These are phyloP conservation scores for Wickerhamiella vanderwaltii DNA, from an alignment of 805 yeast genomes.

Conservation along the genomic window DNA sequence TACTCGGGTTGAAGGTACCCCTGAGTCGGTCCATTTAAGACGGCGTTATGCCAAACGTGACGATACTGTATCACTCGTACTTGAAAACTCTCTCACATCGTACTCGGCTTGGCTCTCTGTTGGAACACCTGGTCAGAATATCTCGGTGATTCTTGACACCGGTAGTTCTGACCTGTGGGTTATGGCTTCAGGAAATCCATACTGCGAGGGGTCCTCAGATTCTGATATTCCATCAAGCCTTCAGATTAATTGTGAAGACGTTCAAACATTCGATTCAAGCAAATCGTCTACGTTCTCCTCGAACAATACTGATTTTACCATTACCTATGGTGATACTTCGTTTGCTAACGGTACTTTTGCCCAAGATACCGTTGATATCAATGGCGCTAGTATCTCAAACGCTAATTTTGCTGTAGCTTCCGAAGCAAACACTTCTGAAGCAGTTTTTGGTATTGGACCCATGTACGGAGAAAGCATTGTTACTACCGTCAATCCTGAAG, in stretches of 20 bases:
- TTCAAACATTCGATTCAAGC: constrained; percentile 3
- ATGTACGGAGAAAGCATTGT: constrained; percentile 26
- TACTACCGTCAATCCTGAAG: constrained; percentile 20
- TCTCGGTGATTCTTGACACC: constrained; percentile 53
- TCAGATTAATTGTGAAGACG: constrained; percentile 10
- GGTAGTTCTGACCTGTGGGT: constrained; percentile 72
- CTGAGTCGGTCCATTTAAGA: no score
- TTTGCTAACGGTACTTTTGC: constrained; percentile 49
- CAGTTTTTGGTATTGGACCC: constrained; percentile 35
- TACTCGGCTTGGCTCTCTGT: constrained; percentile 23
- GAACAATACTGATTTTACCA: constrained; percentile 18
- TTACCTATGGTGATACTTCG: constrained; percentile 34
- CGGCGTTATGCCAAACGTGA: neutral
- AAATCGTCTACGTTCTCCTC: constrained; percentile 9
- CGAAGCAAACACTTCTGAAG: constrained; percentile 48
- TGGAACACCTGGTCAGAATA: constrained; percentile 47
- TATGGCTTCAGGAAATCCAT: constrained; percentile 37
- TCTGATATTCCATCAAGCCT: neutral
- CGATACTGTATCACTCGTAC: neutral
- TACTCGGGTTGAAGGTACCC: no score
- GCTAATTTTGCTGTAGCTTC: constrained; percentile 69
- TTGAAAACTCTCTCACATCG: constrained; percentile 16
- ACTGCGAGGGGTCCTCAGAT: constrained; percentile 18
- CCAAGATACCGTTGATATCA: constrained; percentile 42
- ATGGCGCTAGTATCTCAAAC: constrained; percentile 35